Conservation (phyloP, 306 rosid species). For the Glycyrrhiza uralensis region DNA sequence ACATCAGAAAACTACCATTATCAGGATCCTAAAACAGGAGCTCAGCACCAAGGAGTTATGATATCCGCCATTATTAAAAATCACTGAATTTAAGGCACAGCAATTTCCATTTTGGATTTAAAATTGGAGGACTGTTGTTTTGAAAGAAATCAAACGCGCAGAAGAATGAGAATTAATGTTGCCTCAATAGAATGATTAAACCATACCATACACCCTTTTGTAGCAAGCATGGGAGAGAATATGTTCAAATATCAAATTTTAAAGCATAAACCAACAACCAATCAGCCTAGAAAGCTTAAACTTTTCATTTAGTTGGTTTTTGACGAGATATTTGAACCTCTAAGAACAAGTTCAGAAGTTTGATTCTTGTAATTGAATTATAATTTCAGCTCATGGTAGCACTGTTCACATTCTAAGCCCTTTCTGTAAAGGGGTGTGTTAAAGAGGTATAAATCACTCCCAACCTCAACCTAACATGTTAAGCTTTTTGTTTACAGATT, state of each 20-base stretch:
- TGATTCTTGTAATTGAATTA: not conserved
- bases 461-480: not conserved
- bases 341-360: not conserved
- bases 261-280: not conserved
- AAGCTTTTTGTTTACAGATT: not conserved
- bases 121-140: not conserved
- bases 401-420: not conserved
- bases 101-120: not conserved
- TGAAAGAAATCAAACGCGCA: not conserved
- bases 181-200: not conserved
- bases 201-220: not conserved
- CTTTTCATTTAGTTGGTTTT: not conserved
- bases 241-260: not conserved
- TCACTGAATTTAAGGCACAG: not conserved
- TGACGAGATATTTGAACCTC: not conserved
- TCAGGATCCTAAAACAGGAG: not conserved
- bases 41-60: not conserved
- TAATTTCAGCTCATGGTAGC: not conserved
- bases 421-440: not conserved
- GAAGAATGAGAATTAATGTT: not conserved
- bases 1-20: slow-evolving; percentile 1
- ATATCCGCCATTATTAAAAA: slow-evolving; percentile 3
- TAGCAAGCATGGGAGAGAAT: not conserved
- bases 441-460: not conserved
- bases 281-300: not conserved